phyloP scores from a whole-genome alignment of 768 basidiomycete species.

The Trametes coccinea region DNA sequence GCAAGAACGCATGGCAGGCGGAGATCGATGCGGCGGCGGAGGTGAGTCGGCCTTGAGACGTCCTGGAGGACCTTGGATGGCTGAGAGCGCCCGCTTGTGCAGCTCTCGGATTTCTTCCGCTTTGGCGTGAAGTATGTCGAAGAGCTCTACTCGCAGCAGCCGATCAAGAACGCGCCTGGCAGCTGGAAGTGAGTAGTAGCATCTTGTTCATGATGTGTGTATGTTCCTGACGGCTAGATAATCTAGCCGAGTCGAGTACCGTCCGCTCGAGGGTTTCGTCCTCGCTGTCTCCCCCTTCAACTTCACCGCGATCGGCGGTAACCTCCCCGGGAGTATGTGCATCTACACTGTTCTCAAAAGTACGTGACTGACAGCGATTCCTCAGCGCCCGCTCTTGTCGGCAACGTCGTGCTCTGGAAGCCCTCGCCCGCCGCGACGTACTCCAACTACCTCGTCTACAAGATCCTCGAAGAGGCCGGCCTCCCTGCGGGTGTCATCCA shows the following conservation, averaged over 20 bases:
- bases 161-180: slow-evolving; percentile 79
- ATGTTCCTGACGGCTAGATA: slow-evolving; percentile 8
- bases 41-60: slow-evolving; percentile 45
- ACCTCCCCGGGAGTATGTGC: slow-evolving; percentile 75
- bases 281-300: slow-evolving; percentile 98
- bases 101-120: slow-evolving; percentile 91
- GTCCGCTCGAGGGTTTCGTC: slow-evolving; percentile 97
- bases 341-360: slow-evolving; percentile 19
- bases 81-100: neutral
- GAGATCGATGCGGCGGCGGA: slow-evolving; percentile 99
- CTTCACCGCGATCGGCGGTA: slow-evolving; percentile 97
- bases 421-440: slow-evolving; percentile 95
- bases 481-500: slow-evolving; percentile 95
- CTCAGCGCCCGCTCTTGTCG: slow-evolving; percentile 85
- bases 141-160: slow-evolving; percentile 90
- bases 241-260: slow-evolving; percentile 88
- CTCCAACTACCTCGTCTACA: slow-evolving; percentile 90
- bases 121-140: slow-evolving; percentile 98
- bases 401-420: slow-evolving; percentile 96
- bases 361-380: too few species aligned
- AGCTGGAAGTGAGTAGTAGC: slow-evolving; percentile 89
- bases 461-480: slow-evolving; percentile 92
- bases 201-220: neutral
- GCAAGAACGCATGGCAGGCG: slow-evolving; percentile 99
- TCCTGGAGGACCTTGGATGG: too few species aligned